These are phyloP conservation scores for Saturnispora galanensis DNA, from an alignment of 805 yeast species.

Conservation along the genomic window DNA sequence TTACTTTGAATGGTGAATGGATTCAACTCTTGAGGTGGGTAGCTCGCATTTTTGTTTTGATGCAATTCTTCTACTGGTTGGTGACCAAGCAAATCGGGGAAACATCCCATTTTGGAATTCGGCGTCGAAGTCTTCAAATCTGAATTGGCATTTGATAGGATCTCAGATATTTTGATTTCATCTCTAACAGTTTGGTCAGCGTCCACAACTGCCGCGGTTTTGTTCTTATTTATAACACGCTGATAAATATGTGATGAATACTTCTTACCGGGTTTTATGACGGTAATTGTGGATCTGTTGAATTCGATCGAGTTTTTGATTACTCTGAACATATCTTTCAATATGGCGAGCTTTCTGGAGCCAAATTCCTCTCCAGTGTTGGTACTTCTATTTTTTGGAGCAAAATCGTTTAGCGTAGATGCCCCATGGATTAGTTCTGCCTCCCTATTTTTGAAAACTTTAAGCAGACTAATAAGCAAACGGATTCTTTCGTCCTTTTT, in stretches of 20 bases:
- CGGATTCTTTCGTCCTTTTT: slow-evolving; percentile 45
- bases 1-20: too few relatives aligned
- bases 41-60: too few relatives aligned
- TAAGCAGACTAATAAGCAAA: slow-evolving; percentile 35
- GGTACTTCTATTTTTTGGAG: slow-evolving; percentile 11
- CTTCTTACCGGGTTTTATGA: slow-evolving; percentile 25
- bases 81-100: too few relatives aligned
- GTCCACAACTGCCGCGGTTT: background rate
- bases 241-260: slow-evolving; percentile 21
- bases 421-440: slow-evolving; percentile 19
- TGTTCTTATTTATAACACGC: slow-evolving; percentile 1
- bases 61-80: too few relatives aligned
- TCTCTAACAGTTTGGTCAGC: background rate
- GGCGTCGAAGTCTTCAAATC: background rate
- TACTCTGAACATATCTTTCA: slow-evolving; percentile 20
- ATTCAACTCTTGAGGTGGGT: too few relatives aligned
- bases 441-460: slow-evolving; percentile 18
- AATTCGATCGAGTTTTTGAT: slow-evolving; percentile 10
- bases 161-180: background rate
- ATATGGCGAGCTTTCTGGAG: slow-evolving; percentile 16
- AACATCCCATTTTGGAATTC: too few relatives aligned
- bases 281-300: slow-evolving; percentile 10
- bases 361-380: slow-evolving; percentile 16
- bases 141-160: background rate
- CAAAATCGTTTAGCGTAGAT: slow-evolving; percentile 17